Percentiles rank a stretch among this genome's conserved stretches.
phyloP scores from a whole-genome alignment of 2,329 filamentous ascomycete genomes.

The Aspergillus alliaceus region DNA sequence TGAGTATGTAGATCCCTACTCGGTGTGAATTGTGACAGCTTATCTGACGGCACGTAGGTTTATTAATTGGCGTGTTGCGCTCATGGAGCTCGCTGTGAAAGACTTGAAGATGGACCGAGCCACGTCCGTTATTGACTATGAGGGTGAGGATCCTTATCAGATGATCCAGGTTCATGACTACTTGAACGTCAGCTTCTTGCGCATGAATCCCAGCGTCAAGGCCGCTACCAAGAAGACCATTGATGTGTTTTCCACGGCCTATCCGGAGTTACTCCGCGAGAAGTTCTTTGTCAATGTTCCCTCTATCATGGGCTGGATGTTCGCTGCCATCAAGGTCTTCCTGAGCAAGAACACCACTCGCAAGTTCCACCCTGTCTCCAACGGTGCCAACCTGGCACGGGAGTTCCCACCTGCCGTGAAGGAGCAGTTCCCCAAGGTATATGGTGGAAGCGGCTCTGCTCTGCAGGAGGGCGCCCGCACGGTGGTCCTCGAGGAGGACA shows the following conservation, averaged over 20 bases:
- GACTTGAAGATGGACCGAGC: constrained; percentile 70
- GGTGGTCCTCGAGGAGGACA: constrained; percentile 30
- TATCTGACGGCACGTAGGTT: constrained; percentile 57
- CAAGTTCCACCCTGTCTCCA: constrained; percentile 77
- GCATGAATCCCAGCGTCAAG: constrained; percentile 74
- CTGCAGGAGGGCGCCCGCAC: constrained; percentile 43
- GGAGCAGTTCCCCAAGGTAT: constrained; percentile 67
- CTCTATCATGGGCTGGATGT: constrained; percentile 85
- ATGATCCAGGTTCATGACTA: constrained; percentile 95
- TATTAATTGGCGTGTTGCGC: constrained; percentile 81
- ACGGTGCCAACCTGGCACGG: constrained; percentile 67
- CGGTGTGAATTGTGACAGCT: background rate
- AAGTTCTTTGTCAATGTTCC: constrained; percentile 98
- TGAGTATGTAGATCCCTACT: constrained; percentile 58
- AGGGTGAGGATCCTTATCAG: constrained; percentile 75
- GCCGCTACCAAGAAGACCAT: constrained; percentile 78
- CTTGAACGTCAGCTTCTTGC: constrained; percentile 80
- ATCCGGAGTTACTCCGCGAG: constrained; percentile 83
- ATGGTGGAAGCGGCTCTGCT: constrained; percentile 71
- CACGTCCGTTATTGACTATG: constrained; percentile 65
- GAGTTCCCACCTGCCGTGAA: constrained; percentile 60
- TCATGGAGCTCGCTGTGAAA: constrained; percentile 83
- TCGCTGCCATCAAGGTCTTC: constrained; percentile 72
- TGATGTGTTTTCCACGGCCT: constrained; percentile 74
- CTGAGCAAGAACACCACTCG: constrained; percentile 71